Conservation (phyloP, 116 monocot species). For the Posidonia oceanica region DNA sequence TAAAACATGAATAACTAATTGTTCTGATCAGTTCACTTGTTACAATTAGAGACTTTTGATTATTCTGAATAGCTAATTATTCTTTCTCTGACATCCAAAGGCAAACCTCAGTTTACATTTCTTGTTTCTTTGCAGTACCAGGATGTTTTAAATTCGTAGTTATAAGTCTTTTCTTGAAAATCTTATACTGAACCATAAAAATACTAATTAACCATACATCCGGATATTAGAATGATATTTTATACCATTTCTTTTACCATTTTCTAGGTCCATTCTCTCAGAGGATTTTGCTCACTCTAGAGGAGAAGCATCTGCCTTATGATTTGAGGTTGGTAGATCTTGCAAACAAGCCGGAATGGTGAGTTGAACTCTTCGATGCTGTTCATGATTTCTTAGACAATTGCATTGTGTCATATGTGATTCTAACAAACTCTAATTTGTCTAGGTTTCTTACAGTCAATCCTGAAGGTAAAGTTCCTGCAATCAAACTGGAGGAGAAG, state of each 20-base stretch:
- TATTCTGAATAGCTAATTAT: too few species aligned
- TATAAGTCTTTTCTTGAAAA: not conserved
- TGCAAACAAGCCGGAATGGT: conserved; percentile 84
- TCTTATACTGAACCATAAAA: not conserved
- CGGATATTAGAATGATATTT: not conserved
- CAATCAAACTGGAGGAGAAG: conserved; percentile 58
- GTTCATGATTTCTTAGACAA: not conserved
- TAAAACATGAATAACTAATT: too few species aligned
- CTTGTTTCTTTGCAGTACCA: too few species aligned
- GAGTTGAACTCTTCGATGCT: conserved; percentile 4
- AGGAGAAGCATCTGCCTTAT: conserved; percentile 79
- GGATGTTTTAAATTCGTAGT: too few species aligned
- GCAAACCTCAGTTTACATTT: too few species aligned
- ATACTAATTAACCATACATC: not conserved
- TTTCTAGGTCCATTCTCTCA: conserved; percentile 84
- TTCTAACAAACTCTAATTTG: not conserved
- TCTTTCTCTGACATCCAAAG: too few species aligned
- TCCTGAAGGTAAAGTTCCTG: conserved; percentile 84
- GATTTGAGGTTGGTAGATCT: conserved; percentile 67
- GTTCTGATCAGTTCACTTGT: too few species aligned
- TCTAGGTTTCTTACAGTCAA: conserved; percentile 66
- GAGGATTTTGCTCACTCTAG: conserved; percentile 73
- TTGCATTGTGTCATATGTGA: not conserved
- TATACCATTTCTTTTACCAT: not conserved
- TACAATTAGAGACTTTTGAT: too few species aligned